These are phyloP conservation scores for Aspergillaceae sp. DNA, from an alignment of 2,329 filamentous ascomycete genomes.

Conservation along the genomic window DNA sequence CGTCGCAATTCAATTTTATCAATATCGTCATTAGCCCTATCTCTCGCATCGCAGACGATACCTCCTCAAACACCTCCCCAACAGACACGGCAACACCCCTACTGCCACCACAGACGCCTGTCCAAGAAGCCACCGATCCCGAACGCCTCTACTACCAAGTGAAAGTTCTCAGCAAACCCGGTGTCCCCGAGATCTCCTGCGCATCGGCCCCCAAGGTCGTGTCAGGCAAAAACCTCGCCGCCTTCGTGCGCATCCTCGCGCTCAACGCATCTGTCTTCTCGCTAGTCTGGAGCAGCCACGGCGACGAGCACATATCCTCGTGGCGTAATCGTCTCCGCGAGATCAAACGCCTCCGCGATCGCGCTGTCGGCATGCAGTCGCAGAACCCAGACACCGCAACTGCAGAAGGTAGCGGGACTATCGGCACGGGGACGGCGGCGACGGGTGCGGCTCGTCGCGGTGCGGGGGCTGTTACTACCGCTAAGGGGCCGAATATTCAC, in stretches of 20 bases:
- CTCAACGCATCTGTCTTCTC: constrained; percentile 92
- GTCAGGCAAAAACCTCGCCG: constrained; percentile 69
- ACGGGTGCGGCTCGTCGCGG: no score
- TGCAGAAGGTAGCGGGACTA: not conserved
- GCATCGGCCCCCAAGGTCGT: constrained; percentile 85
- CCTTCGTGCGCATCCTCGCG: constrained; percentile 78
- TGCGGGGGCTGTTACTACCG: no score
- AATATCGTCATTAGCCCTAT: constrained; percentile 93
- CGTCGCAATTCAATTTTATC: constrained; percentile 91
- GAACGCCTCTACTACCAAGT: constrained; percentile 67
- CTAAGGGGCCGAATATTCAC: constrained; percentile 28
- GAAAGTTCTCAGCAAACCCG: constrained; percentile 76
- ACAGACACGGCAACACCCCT: no score
- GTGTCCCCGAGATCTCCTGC: constrained; percentile 85
- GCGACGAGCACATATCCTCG: constrained; percentile 74
- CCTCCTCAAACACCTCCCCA: constrained; percentile 4
- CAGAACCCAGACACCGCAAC: constrained; percentile 13
- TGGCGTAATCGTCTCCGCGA: constrained; percentile 83
- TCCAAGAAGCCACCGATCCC: not conserved
- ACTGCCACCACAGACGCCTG: no score
- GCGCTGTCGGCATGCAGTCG: constrained; percentile 24
- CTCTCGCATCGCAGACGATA: constrained; percentile 25
- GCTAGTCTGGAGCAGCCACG: constrained; percentile 68
- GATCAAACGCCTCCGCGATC: constrained; percentile 71
- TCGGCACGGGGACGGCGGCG: no score